These are phyloP conservation scores for Nemania abortiva DNA, from an alignment of 2,329 filamentous ascomycete species.

Conservation along the genomic window DNA sequence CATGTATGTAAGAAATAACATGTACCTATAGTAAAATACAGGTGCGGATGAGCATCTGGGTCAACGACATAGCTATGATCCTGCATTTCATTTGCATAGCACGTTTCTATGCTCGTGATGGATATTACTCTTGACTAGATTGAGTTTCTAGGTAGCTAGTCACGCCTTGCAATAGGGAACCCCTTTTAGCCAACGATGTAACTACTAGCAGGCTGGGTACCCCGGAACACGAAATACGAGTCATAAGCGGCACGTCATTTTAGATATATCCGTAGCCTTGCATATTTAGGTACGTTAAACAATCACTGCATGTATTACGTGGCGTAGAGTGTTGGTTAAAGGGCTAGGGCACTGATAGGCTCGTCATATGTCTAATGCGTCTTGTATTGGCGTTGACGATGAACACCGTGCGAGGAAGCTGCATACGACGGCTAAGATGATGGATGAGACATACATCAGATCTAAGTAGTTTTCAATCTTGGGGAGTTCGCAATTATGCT, in stretches of 20 bases:
- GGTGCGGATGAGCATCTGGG: background rate
- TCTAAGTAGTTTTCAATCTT: too few species aligned
- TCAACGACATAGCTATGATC: background rate
- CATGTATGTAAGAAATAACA: constrained; percentile 33
- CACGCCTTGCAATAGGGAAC: background rate
- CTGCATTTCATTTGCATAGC: background rate
- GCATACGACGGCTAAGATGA: too few species aligned
- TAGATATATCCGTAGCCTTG: background rate
- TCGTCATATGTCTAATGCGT: background rate
- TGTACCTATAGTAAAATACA: constrained; percentile 33
- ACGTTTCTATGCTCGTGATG: too few species aligned
- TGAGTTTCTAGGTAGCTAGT: too few species aligned
- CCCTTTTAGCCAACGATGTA: background rate
- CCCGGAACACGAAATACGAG: background rate
- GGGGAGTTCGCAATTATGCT: too few species aligned
- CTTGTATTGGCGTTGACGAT: too few species aligned
- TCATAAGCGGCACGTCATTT: background rate
- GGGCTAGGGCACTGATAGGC: background rate
- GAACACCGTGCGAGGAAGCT: too few species aligned
- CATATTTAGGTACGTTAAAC: background rate
- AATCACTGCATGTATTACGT: background rate
- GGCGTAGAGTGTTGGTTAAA: background rate
- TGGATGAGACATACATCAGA: too few species aligned
- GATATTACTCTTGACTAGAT: too few species aligned
- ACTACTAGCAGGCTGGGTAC: background rate